These are phyloP conservation scores for Psilocybe cyanescens DNA, from an alignment of 768 basidiomycete genomes.

Conservation along the genomic window DNA sequence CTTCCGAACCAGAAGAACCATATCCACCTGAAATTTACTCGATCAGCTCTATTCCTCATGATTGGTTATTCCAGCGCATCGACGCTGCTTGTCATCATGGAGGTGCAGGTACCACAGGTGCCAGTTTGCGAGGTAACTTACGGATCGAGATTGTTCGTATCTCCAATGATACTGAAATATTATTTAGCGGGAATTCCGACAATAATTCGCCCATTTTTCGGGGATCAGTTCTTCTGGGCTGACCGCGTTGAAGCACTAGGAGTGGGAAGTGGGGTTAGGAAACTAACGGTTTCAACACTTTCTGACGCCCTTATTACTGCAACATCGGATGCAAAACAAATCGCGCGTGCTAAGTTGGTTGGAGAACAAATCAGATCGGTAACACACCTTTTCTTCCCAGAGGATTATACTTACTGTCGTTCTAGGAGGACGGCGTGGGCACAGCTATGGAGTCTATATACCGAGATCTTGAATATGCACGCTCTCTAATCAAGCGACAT, in stretches of 20 bases:
- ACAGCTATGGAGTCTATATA: slow-evolving; percentile 96
- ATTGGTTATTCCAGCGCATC: slow-evolving; percentile 94
- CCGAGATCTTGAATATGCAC: slow-evolving; percentile 93
- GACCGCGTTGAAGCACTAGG: slow-evolving; percentile 97
- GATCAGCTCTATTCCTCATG: slow-evolving; percentile 88
- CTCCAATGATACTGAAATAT: slow-evolving; percentile 4
- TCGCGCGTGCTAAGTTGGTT: slow-evolving; percentile 79
- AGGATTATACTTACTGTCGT: slow-evolving; percentile 3
- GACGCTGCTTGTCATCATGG: slow-evolving; percentile 99
- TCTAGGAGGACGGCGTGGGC: slow-evolving; percentile 90
- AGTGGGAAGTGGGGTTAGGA: slow-evolving; percentile 86
- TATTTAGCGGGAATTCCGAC: slow-evolving; percentile 86
- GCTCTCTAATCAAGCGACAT: slow-evolving; percentile 76
- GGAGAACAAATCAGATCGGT: slow-evolving; percentile 90
- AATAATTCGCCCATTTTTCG: slow-evolving; percentile 97
- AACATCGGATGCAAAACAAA: slow-evolving; percentile 88
- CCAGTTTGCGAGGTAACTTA: slow-evolving; percentile 81
- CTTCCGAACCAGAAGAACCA: slow-evolving; percentile 66
- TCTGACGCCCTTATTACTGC: slow-evolving; percentile 80
- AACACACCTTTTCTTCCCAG: slow-evolving; percentile 6
- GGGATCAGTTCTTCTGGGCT: slow-evolving; percentile 98
- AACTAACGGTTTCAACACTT: slow-evolving; percentile 79
- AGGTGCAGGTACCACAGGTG: slow-evolving; percentile 95
- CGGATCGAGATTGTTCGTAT: neutral
- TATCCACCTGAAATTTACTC: slow-evolving; percentile 81